Percentiles rank a stretch among this genome's conserved stretches.
Conservation (phyloP, 768 basidiomycete genomes). For the Xerocomellus chrysenteron region DNA sequence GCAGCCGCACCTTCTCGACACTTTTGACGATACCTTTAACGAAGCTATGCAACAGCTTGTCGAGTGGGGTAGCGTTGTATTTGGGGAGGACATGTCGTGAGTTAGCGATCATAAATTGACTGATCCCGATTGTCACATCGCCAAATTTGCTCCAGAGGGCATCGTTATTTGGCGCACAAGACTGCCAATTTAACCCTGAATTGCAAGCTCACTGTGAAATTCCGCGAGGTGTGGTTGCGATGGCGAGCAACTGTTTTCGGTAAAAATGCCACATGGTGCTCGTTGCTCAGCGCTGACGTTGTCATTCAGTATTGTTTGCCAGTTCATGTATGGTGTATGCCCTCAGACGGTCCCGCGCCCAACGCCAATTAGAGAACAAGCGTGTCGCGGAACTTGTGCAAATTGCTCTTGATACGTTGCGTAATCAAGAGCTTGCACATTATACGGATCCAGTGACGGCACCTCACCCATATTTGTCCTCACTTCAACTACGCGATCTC, state of each 20-base stretch:
- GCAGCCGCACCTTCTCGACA: constrained; percentile 54
- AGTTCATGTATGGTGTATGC: constrained; percentile 14
- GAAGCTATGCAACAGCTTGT: constrained; percentile 77
- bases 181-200: constrained; percentile 64
- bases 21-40: constrained; percentile 72
- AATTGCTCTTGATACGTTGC: constrained; percentile 74
- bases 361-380: constrained; percentile 54
- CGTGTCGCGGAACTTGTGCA: constrained; percentile 75
- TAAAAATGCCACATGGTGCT: constrained; percentile 32
- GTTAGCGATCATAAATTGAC: constrained; percentile 34
- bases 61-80: constrained; percentile 70
- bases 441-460: constrained; percentile 77
- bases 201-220: constrained; percentile 65
- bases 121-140: constrained; percentile 24
- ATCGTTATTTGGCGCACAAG: constrained; percentile 73
- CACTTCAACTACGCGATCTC: constrained; percentile 84
- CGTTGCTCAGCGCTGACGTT: constrained; percentile 16
- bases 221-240: constrained; percentile 63
- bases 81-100: constrained; percentile 63
- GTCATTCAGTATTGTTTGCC: constrained; percentile 29
- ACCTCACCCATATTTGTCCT: constrained; percentile 76
- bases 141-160: constrained; percentile 48
- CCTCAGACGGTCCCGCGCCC: constrained; percentile 40
- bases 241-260: constrained; percentile 67
- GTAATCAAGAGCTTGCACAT: constrained; percentile 79